A percentile compares a stretch with the other conserved stretches of the same genome.
Evolutionary conservation across 441 rosid species (phyloP).

Genomic region (Pelargonium cotyledonis): DNA sequence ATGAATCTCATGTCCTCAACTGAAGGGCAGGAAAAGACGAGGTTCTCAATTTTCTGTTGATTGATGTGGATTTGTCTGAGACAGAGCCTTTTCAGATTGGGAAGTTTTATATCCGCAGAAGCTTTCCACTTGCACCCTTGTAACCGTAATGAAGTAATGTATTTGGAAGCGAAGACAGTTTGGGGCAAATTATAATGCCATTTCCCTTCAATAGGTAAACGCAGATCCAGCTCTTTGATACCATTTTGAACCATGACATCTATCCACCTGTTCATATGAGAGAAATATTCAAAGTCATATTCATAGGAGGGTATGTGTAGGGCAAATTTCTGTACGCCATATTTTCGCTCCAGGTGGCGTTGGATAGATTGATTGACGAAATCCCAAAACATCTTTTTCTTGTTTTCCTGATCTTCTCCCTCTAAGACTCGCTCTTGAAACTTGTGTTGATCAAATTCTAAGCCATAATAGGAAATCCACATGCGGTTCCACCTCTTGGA

Average conservation of each 20-base stretch:
- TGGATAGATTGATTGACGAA: constrained; percentile 24
- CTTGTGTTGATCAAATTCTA: constrained; percentile 29
- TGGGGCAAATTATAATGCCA: constrained; percentile 19
- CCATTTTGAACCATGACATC: constrained; percentile 15
- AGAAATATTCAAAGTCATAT: neutral
- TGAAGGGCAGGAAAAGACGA: constrained; percentile 26
- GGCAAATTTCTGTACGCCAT: constrained; percentile 20
- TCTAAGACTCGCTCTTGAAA: constrained; percentile 10
- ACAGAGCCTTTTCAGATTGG: constrained; percentile 22
- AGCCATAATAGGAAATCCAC: constrained; percentile 21
- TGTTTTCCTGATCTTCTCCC: constrained; percentile 8
- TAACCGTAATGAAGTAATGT: constrained; percentile 23
- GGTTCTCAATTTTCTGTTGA: constrained; percentile 13
- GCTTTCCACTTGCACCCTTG: constrained; percentile 26
- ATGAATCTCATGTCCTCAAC: constrained; percentile 31
- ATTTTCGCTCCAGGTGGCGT: constrained; percentile 14
- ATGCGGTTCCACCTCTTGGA: constrained; percentile 33
- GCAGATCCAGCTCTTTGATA: constrained; percentile 26
- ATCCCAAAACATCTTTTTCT: constrained; percentile 16
- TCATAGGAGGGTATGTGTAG: constrained; percentile 22
- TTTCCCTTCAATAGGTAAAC: constrained; percentile 11
- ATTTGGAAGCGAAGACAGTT: constrained; percentile 18
- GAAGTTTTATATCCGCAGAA: constrained; percentile 17
- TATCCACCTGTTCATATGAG: constrained; percentile 22
- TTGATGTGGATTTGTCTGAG: constrained; percentile 20